Conservation (phyloP, 495 filamentous ascomycete genomes). For the Talaromyces ruber region DNA sequence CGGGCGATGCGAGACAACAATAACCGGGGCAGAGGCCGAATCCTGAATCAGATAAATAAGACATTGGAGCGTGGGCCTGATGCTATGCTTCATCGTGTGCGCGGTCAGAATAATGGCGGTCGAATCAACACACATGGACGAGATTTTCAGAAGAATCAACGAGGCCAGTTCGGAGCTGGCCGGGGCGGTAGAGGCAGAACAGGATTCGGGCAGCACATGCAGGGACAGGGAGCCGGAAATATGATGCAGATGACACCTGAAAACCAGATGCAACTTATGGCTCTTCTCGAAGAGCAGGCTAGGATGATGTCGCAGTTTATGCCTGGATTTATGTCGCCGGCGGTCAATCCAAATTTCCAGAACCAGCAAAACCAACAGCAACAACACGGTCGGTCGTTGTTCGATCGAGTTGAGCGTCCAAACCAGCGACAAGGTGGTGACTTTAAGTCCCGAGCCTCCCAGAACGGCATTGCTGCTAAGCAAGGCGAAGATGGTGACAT, state of each 20-base stretch:
- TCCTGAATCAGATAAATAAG: constrained; percentile 81
- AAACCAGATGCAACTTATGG: constrained; percentile 71
- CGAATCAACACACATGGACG: constrained; percentile 69
- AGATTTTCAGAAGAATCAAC: constrained; percentile 64
- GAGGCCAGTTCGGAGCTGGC: constrained; percentile 37
- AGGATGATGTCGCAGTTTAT: constrained; percentile 70
- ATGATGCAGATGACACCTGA: constrained; percentile 53
- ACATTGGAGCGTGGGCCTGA: constrained; percentile 74
- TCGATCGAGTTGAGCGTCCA: constrained; percentile 62
- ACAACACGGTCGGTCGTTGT: constrained; percentile 58
- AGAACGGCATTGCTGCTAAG: constrained; percentile 14
- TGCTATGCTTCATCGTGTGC: constrained; percentile 70
- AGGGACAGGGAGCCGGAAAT: constrained; percentile 15
- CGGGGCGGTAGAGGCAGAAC: constrained; percentile 28
- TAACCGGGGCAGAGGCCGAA: constrained; percentile 56
- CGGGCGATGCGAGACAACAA: constrained; percentile 83
- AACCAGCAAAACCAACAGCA: constrained; percentile 31
- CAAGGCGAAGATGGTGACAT: constrained; percentile 25
- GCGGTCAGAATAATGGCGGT: constrained; percentile 60
- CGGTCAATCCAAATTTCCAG: constrained; percentile 47
- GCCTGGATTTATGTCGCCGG: constrained; percentile 38
- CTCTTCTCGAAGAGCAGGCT: constrained; percentile 84
- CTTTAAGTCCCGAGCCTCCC: constrained; percentile 24
- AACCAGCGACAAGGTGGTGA: constrained; percentile 28
- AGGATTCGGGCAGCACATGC: constrained; percentile 39